Evolutionary conservation across 352 stramenopile species (phyloP).

Genomic region (Globisporangium acanthophoron): DNA sequence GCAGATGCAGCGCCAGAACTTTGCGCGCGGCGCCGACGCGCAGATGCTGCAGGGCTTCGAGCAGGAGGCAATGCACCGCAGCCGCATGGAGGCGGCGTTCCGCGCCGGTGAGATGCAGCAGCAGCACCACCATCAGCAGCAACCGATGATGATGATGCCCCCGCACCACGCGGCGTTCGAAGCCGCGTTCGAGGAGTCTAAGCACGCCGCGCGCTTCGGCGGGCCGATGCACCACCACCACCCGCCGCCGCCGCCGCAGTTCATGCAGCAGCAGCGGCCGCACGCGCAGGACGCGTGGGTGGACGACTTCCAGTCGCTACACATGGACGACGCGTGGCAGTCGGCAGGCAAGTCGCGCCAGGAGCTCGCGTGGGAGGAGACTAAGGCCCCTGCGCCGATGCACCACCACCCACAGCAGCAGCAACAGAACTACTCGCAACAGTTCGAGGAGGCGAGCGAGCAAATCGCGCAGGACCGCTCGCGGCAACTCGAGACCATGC

Average conservation of each 20-base stretch:
- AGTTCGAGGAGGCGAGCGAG: conserved; percentile 19
- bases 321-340: conserved; percentile 64
- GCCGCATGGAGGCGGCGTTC: conserved; percentile 66
- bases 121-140: conserved; percentile 11
- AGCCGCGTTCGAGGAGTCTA: conserved; percentile 45
- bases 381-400: conserved; percentile 27
- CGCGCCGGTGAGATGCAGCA: conserved; percentile 28
- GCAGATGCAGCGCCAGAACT: conserved; percentile 72
- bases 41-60: conserved; percentile 62
- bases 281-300: conserved; percentile 50
- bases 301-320: conserved; percentile 53
- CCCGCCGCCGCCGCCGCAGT: conserved; percentile 19
- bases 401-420: conserved; percentile 41
- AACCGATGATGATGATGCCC: conserved; percentile 27
- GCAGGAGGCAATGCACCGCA: conserved; percentile 55
- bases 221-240: conserved; percentile 41
- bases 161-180: conserved; percentile 60
- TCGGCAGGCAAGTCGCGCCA: conserved; percentile 48
- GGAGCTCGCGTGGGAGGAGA: conserved; percentile 61
- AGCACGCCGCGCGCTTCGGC: conserved; percentile 14
- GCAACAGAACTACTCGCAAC: conserved; percentile 21
- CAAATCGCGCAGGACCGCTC: conserved; percentile 20
- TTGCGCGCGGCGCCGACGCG: conserved; percentile 37
- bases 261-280: conserved; percentile 25
- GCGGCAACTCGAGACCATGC: conserved; percentile 34